These are phyloP conservation scores for Hyphopichia burtonii DNA, from an alignment of 1,139 yeast genomes.

Conservation along the genomic window DNA sequence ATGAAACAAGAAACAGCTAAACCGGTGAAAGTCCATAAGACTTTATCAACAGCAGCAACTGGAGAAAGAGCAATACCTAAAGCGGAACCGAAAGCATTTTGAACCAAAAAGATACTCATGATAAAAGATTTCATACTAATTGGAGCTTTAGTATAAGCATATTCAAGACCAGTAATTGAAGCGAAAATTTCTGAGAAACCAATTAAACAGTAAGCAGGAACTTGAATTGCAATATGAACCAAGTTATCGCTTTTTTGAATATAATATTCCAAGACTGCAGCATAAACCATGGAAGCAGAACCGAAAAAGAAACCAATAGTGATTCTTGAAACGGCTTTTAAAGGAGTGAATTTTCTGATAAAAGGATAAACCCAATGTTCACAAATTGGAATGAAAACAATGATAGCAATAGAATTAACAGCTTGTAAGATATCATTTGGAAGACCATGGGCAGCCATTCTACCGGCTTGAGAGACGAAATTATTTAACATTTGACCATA, in stretches of 20 bases:
- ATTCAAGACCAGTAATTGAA: slow-evolving; percentile 65
- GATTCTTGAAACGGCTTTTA: slow-evolving; percentile 72
- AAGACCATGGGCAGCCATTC: slow-evolving; percentile 60
- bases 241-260: slow-evolving; percentile 66
- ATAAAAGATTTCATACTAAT: slow-evolving; percentile 63
- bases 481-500: slow-evolving; percentile 68
- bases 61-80: slow-evolving; percentile 72
- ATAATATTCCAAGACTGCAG: slow-evolving; percentile 75
- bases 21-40: slow-evolving; percentile 66
- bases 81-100: slow-evolving; percentile 69
- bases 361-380: slow-evolving; percentile 55
- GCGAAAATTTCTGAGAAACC: slow-evolving; percentile 66
- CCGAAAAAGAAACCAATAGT: slow-evolving; percentile 74
- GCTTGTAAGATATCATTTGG: slow-evolving; percentile 69
- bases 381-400: slow-evolving; percentile 60
- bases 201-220: slow-evolving; percentile 62
- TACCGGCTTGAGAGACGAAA: slow-evolving; percentile 63
- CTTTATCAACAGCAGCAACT: slow-evolving; percentile 64
- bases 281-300: slow-evolving; percentile 69
- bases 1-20: slow-evolving; percentile 57
- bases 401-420: slow-evolving; percentile 59
- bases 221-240: slow-evolving; percentile 61
- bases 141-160: slow-evolving; percentile 72
- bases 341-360: slow-evolving; percentile 55
- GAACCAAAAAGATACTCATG: slow-evolving; percentile 60